Conservation (phyloP, 257 asterid species). For the Solanum appendiculatum region DNA sequence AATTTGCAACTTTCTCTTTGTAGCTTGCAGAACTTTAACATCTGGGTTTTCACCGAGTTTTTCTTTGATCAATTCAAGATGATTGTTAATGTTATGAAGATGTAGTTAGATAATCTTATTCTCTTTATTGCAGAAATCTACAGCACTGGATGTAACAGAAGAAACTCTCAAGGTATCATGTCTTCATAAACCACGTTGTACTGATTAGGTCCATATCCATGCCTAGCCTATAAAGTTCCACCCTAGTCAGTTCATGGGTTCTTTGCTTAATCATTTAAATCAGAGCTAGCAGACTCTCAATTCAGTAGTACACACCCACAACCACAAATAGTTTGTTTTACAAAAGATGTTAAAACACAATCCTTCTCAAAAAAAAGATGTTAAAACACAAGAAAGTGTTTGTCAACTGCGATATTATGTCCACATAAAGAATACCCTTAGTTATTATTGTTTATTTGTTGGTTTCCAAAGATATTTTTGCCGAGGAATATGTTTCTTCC, state of each 20-base stretch:
- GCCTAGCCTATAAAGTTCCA: background rate
- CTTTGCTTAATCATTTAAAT: background rate
- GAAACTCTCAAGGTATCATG: conserved; percentile 77
- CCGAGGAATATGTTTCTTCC: background rate
- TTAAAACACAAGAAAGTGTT: background rate
- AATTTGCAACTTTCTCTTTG: background rate
- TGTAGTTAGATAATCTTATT: conserved; percentile 14
- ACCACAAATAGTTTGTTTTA: background rate
- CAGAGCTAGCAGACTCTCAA: background rate
- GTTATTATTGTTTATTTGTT: background rate
- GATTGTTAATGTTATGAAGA: background rate
- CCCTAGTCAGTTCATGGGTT: background rate
- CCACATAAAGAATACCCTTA: background rate
- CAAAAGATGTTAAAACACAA: background rate
- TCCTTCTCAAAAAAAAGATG: background rate
- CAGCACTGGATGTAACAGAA: conserved; percentile 76
- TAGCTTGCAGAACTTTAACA: background rate
- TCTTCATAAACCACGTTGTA: conserved; percentile 3
- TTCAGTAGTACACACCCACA: background rate
- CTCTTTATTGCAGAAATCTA: conserved; percentile 69
- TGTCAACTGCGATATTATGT: background rate
- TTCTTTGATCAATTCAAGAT: background rate
- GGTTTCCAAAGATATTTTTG: background rate
- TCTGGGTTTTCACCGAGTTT: background rate
- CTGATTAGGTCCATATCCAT: background rate